Evolutionary conservation across 371 early-diverging fungal genomes (phyloP).

Genomic region (Saksenaea vasiformis): DNA sequence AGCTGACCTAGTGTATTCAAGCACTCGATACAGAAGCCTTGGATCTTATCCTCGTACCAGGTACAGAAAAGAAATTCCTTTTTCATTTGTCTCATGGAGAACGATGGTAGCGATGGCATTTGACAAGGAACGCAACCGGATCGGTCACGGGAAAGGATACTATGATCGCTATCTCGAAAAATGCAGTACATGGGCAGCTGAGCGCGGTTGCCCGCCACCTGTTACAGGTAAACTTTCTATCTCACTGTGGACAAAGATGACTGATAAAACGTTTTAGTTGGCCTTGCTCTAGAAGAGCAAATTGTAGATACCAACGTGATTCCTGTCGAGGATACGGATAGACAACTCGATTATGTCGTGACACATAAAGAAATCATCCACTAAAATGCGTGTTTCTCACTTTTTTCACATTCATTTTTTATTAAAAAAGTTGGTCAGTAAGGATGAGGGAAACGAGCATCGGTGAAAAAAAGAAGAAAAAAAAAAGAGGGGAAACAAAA

Average conservation of each 20-base stretch:
- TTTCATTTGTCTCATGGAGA: not conserved
- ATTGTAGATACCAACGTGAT: conserved; percentile 45
- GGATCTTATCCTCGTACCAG: conserved; percentile 71
- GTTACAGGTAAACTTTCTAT: not conserved
- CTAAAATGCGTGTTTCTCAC: not conserved
- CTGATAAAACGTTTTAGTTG: conserved; percentile 33
- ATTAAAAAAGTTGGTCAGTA: not conserved
- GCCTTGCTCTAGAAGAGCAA: conserved; percentile 59
- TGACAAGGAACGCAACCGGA: conserved; percentile 59
- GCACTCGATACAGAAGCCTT: conserved; percentile 56
- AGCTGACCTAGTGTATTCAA: conserved; percentile 9
- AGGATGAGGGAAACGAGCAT: not conserved
- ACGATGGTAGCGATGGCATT: conserved; percentile 55
- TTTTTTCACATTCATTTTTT: not conserved
- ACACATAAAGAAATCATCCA: conserved; percentile 30
- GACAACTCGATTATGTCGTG: conserved; percentile 34
- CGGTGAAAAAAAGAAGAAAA: not conserved
- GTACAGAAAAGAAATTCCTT: conserved; percentile 14
- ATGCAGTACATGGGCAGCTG: conserved; percentile 32
- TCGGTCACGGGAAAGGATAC: conserved; percentile 79
- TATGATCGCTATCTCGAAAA: conserved; percentile 44
- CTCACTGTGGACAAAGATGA: not conserved
- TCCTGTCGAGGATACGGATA: conserved; percentile 47
- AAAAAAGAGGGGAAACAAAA: not conserved
- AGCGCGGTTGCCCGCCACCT: conserved; percentile 11